Percentiles rank a stretch among this genome's conserved stretches.
phyloP scores from a whole-genome alignment of 106 monocot genomes.

The Agapanthus africanus region DNA sequence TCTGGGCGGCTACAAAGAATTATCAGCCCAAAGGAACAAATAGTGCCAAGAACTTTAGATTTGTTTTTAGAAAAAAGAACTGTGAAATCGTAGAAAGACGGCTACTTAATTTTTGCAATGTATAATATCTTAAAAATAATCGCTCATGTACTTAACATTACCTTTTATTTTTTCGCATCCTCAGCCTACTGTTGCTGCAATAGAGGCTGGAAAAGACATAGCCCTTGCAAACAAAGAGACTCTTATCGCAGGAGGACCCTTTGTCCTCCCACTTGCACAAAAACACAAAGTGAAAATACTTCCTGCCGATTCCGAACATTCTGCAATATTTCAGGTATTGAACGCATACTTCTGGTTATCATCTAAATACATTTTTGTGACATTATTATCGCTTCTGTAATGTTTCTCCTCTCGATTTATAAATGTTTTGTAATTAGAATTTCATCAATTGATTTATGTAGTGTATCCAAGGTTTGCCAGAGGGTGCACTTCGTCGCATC shows the following conservation, averaged over 20 bases:
- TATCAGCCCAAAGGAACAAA: too few relatives aligned
- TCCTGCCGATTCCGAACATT: slow-evolving; percentile 97
- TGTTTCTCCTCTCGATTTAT: neutral
- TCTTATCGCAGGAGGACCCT: slow-evolving; percentile 93
- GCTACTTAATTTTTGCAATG: neutral
- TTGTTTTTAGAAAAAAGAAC: too few relatives aligned
- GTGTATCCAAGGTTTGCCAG: slow-evolving; percentile 97
- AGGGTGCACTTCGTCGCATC: slow-evolving; percentile 82
- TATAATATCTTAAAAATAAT: neutral
- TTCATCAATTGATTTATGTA: slow-evolving; percentile 20
- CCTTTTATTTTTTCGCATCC: neutral
- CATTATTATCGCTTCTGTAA: neutral
- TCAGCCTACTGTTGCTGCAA: slow-evolving; percentile 96
- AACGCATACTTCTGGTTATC: neutral
- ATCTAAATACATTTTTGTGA: neutral
- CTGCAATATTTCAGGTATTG: slow-evolving; percentile 92
- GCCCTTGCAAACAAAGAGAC: slow-evolving; percentile 93
- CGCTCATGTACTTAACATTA: neutral
- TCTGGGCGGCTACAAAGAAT: too few relatives aligned
- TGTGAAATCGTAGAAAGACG: neutral
- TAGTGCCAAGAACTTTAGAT: too few relatives aligned
- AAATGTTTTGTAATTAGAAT: neutral
- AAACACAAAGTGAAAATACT: slow-evolving; percentile 94
- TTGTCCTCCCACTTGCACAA: slow-evolving; percentile 96
- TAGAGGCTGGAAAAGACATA: slow-evolving; percentile 94